Evolutionary conservation across 2,329 filamentous ascomycete genomes (phyloP).

Genomic region (Aurifilum marmelostoma): DNA sequence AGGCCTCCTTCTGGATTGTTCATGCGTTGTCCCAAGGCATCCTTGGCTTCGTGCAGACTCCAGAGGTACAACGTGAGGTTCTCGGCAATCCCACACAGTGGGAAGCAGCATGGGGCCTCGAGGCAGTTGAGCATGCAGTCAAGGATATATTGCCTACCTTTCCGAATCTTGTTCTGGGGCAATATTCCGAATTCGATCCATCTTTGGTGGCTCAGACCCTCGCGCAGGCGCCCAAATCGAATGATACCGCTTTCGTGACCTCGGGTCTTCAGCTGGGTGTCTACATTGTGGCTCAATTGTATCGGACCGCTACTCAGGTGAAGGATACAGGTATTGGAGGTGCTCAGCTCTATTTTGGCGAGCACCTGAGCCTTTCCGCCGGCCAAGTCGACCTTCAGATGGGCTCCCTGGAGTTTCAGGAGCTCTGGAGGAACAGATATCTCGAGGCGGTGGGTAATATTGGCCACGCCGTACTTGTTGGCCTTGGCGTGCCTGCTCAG

Average conservation of each 20-base stretch:
- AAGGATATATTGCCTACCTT: conserved; percentile 21
- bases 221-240: conserved; percentile 7
- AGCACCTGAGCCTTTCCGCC: not conserved
- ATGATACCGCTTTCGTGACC: conserved; percentile 15
- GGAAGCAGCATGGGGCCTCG: conserved; percentile 12
- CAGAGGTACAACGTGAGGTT: conserved; percentile 3
- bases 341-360: conserved; percentile 1
- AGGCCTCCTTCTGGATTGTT: conserved; percentile 16
- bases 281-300: conserved; percentile 23
- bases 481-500: conserved; percentile 22
- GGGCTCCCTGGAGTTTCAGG: not conserved
- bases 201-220: conserved; percentile 9
- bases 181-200: conserved; percentile 21
- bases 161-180: conserved; percentile 13
- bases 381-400: not conserved
- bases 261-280: conserved; percentile 21
- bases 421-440: conserved; percentile 19
- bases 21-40: conserved; percentile 22
- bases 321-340: not conserved
- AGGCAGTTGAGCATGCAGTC: conserved; percentile 7
- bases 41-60: conserved; percentile 15
- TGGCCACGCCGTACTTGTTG: conserved; percentile 21
- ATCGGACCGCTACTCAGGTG: conserved; percentile 20
- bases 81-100: not conserved
- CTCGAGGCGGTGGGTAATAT: conserved; percentile 21